These are phyloP conservation scores for Trichoderma atrobrunneum DNA, from an alignment of 2,329 filamentous ascomycete species.

Conservation along the genomic window DNA sequence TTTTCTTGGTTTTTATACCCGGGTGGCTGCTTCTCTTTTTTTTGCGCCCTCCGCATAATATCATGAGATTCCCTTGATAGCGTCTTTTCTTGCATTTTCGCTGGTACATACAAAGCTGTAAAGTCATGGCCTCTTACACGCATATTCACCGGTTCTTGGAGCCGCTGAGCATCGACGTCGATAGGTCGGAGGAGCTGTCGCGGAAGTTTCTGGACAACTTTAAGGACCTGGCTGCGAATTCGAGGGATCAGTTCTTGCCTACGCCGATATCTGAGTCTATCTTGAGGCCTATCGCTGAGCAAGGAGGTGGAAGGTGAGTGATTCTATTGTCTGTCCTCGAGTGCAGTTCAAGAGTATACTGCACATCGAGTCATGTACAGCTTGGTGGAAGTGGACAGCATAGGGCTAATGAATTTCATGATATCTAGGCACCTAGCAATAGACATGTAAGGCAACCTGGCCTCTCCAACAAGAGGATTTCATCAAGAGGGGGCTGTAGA, in stretches of 20 bases:
- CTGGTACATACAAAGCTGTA: background rate
- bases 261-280: conserved; percentile 62
- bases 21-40: background rate
- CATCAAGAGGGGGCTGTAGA: background rate
- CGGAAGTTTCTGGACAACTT: conserved; percentile 48
- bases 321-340: background rate
- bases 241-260: conserved; percentile 55
- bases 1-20: background rate
- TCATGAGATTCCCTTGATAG: conserved; percentile 14
- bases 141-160: conserved; percentile 45
- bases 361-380: background rate
- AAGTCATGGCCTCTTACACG: conserved; percentile 26
- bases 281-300: conserved; percentile 45
- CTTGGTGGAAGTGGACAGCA: background rate
- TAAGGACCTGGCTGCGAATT: conserved; percentile 49
- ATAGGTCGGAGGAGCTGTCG: conserved; percentile 47
- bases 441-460: conserved; percentile 56
- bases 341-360: background rate
- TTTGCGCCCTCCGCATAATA: background rate
- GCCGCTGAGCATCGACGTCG: conserved; percentile 49
- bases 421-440: conserved; percentile 55
- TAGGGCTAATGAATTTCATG: conserved; percentile 17
- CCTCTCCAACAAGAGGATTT: background rate
- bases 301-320: conserved; percentile 49
- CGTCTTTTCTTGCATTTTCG: background rate